Evolutionary conservation across 2,329 filamentous ascomycete species (phyloP).

Genomic region (Leptodontidium sp.): DNA sequence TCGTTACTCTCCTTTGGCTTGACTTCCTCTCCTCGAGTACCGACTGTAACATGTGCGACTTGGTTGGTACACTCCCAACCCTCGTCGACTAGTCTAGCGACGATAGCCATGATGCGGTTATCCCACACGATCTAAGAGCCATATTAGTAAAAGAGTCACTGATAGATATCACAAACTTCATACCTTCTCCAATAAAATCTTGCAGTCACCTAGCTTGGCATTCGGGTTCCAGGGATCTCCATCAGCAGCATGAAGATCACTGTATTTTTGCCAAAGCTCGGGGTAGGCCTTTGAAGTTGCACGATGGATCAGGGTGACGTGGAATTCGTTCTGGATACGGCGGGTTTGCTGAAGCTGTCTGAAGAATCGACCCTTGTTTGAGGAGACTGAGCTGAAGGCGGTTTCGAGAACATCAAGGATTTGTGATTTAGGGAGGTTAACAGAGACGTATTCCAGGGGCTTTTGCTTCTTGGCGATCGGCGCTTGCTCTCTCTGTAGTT

Average conservation of each 20-base stretch:
- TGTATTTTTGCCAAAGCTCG: constrained; percentile 80
- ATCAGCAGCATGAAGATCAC: constrained; percentile 59
- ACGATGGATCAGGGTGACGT: constrained; percentile 92
- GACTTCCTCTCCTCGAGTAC: constrained; percentile 75
- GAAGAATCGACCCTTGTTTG: constrained; percentile 72
- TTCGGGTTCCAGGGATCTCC: constrained; percentile 49
- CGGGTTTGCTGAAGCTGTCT: constrained; percentile 74
- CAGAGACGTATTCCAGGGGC: constrained; percentile 70
- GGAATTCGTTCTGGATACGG: constrained; percentile 85
- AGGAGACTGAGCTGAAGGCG: constrained; percentile 66
- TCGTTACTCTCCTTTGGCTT: constrained; percentile 97
- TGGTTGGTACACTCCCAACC: constrained; percentile 77
- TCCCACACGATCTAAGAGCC: constrained; percentile 77
- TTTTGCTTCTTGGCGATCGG: constrained; percentile 56
- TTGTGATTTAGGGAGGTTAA: constrained; percentile 60
- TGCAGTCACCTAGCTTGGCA: constrained; percentile 68
- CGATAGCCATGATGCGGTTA: constrained; percentile 87
- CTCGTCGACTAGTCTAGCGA: constrained; percentile 74
- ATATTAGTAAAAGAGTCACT: constrained; percentile 18
- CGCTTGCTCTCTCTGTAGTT: constrained; percentile 40
- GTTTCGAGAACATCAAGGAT: constrained; percentile 70
- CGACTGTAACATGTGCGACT: constrained; percentile 88
- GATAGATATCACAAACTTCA: constrained; percentile 35
- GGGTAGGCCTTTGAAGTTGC: constrained; percentile 66
- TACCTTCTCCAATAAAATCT: constrained; percentile 68